A percentile compares a stretch with the other conserved stretches of the same genome.
Evolutionary conservation across 208 protist genomes (phyloP).

Genomic region (Strigomonas culicis): DNA sequence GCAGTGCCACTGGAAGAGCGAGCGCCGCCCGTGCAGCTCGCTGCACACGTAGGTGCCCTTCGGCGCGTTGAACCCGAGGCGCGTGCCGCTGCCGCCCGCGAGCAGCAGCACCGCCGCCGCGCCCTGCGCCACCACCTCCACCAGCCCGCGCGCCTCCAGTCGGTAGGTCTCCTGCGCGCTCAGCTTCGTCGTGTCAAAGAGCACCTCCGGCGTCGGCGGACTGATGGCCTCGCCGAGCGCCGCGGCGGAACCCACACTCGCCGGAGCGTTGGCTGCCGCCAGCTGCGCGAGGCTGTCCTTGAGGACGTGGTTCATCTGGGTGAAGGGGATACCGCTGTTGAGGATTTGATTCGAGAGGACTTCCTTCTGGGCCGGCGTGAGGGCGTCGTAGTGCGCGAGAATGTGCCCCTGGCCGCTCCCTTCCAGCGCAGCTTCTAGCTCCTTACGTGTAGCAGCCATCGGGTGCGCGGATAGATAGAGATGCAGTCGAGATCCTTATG

Average conservation of each 20-base stretch:
- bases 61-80: slow-evolving; percentile 94
- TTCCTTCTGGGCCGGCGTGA: slow-evolving; percentile 18
- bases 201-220: slow-evolving; percentile 22
- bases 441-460: background rate
- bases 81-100: slow-evolving; percentile 98
- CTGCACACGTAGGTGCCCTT: slow-evolving; percentile 92
- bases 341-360: slow-evolving; percentile 24
- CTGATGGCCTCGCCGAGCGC: slow-evolving; percentile 11
- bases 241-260: background rate
- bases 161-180: slow-evolving; percentile 11
- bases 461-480: background rate
- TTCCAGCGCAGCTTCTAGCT: slow-evolving; percentile 21
- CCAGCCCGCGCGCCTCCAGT: slow-evolving; percentile 31
- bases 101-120: slow-evolving; percentile 93
- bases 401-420: slow-evolving; percentile 49
- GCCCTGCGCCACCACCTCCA: slow-evolving; percentile 76
- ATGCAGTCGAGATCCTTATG: background rate
- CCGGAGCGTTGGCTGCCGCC: background rate
- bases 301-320: slow-evolving; percentile 44
- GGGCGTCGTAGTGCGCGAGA: slow-evolving; percentile 28
- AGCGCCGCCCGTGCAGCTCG: slow-evolving; percentile 47
- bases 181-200: slow-evolving; percentile 30
- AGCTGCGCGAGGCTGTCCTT: slow-evolving; percentile 25
- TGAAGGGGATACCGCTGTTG: slow-evolving; percentile 24
- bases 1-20: slow-evolving; percentile 97